phyloP scores from a whole-genome alignment of 306 rosid species.

The Luffa aegyptiaca region DNA sequence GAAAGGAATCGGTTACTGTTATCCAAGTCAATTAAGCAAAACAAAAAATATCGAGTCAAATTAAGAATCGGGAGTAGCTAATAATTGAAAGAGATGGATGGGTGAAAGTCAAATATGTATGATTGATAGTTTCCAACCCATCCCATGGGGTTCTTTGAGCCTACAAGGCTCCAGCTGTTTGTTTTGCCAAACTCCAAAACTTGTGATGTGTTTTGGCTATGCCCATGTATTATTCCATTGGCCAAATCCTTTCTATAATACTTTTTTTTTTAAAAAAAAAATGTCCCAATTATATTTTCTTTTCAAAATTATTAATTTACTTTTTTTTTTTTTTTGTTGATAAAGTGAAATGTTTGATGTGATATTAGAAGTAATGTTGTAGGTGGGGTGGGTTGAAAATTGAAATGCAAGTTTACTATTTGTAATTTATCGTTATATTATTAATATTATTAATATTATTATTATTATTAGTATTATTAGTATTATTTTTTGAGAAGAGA shows the following conservation, averaged over 20 bases:
- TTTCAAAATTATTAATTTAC: neutral
- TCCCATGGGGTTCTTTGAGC: neutral
- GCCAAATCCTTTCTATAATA: neutral
- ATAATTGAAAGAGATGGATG: neutral
- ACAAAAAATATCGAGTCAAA: neutral
- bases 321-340: no score
- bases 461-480: no score
- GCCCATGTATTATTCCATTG: neutral
- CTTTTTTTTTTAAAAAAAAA: no score
- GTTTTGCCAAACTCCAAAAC: neutral
- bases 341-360: no score
- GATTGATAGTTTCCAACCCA: neutral
- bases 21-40: neutral
- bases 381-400: neutral
- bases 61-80: neutral
- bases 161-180: constrained; percentile 4
- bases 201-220: neutral
- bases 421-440: no score
- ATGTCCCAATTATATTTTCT: no score
- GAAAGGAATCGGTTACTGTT: neutral
- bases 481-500: no score
- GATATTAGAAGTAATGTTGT: no score
- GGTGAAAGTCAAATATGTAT: neutral
- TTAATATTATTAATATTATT: no score
- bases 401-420: neutral